These are phyloP conservation scores for Diaporthe capsici DNA, from an alignment of 2,329 filamentous ascomycete species.

Conservation along the genomic window DNA sequence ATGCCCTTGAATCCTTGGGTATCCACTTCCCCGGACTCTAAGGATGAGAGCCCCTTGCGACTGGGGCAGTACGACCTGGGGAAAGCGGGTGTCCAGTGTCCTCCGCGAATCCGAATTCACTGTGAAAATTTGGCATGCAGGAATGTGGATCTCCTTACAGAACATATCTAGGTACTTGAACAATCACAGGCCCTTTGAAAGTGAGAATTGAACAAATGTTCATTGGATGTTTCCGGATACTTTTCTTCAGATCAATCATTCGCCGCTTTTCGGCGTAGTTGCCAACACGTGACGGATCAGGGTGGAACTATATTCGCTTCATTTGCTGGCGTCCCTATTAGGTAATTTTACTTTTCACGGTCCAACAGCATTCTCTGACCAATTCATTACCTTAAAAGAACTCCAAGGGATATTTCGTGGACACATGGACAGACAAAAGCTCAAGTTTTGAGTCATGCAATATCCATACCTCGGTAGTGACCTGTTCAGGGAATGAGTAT, in stretches of 20 bases:
- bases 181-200: neutral
- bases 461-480: slow-evolving; percentile 3
- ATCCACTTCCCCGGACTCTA: slow-evolving; percentile 8
- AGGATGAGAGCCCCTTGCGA: neutral
- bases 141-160: slow-evolving; percentile 10
- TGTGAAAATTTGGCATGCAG: neutral
- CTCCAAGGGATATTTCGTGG: slow-evolving; percentile 18
- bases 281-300: slow-evolving; percentile 13
- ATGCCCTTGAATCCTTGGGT: neutral
- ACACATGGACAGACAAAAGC: neutral
- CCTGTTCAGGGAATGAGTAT: slow-evolving; percentile 2
- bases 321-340: neutral
- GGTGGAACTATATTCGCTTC: slow-evolving; percentile 13
- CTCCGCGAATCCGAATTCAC: neutral
- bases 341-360: neutral
- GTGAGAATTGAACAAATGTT: slow-evolving; percentile 12
- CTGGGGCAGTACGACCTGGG: neutral
- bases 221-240: neutral
- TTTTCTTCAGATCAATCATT: neutral
- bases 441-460: slow-evolving; percentile 3
- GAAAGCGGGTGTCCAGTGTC: slow-evolving; percentile 3
- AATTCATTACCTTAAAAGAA: slow-evolving; percentile 15
- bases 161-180: neutral
- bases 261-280: slow-evolving; percentile 9
- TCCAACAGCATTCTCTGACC: slow-evolving; percentile 7